These are phyloP conservation scores for Globisporangium canariense DNA, from an alignment of 352 stramenopile species.

Conservation along the genomic window DNA sequence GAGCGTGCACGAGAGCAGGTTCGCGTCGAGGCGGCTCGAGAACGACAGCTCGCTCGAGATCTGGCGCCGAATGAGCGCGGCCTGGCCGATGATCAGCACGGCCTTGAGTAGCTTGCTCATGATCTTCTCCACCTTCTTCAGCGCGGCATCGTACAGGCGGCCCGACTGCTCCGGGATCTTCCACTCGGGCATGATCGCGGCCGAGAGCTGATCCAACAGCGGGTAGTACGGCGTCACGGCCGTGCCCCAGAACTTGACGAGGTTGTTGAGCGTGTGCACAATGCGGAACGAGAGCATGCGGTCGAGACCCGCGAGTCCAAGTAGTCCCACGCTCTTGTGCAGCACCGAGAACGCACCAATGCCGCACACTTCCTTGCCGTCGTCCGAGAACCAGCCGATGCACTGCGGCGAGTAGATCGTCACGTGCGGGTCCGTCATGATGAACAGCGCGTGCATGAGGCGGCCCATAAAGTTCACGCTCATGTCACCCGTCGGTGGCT, in stretches of 20 bases:
- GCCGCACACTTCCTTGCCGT: slow-evolving; percentile 85
- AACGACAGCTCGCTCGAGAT: slow-evolving; percentile 92
- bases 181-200: slow-evolving; percentile 84
- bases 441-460: slow-evolving; percentile 89
- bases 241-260: slow-evolving; percentile 91
- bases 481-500: slow-evolving; percentile 77
- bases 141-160: slow-evolving; percentile 81
- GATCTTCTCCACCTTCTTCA: slow-evolving; percentile 94
- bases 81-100: slow-evolving; percentile 91
- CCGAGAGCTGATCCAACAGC: slow-evolving; percentile 85
- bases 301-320: slow-evolving; percentile 90
- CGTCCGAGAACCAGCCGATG: slow-evolving; percentile 90
- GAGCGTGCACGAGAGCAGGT: slow-evolving; percentile 86
- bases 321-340: slow-evolving; percentile 88
- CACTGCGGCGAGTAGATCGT: slow-evolving; percentile 92
- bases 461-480: slow-evolving; percentile 94
- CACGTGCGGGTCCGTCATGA: slow-evolving; percentile 89
- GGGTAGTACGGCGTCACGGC: slow-evolving; percentile 88
- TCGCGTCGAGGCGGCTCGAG: slow-evolving; percentile 87
- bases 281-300: slow-evolving; percentile 92
- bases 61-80: slow-evolving; percentile 90
- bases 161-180: slow-evolving; percentile 85
- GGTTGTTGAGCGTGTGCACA: slow-evolving; percentile 91
- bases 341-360: slow-evolving; percentile 88
- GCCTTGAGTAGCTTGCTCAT: slow-evolving; percentile 93